These are phyloP conservation scores for Coemansia sp. DNA, from an alignment of 192 early-diverging fungal genomes.

Conservation along the genomic window DNA sequence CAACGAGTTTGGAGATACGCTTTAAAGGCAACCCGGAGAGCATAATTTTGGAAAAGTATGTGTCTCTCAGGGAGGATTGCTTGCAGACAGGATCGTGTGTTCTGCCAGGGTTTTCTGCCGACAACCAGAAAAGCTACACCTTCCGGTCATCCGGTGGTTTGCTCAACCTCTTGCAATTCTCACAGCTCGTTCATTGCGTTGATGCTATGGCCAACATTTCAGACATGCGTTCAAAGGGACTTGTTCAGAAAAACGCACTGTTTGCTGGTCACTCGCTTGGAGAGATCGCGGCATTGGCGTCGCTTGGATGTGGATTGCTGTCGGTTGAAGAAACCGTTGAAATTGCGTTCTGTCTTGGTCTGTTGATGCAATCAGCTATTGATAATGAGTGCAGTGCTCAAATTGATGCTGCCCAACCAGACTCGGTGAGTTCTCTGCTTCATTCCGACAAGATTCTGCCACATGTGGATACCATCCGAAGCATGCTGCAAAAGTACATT, in stretches of 20 bases:
- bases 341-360: conserved; percentile 89
- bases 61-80: not conserved
- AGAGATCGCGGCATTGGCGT: conserved; percentile 82
- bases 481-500: not conserved
- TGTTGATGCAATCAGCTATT: conserved; percentile 95
- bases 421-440: not conserved
- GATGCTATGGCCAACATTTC: conserved; percentile 86
- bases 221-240: conserved; percentile 83
- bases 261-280: conserved; percentile 96
- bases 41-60: not conserved
- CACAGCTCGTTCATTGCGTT: conserved; percentile 79
- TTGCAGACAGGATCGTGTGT: conserved; percentile 32
- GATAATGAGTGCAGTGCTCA: conserved; percentile 74
- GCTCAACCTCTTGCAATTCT: conserved; percentile 89
- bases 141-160: conserved; percentile 72
- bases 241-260: conserved; percentile 73
- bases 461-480: not conserved
- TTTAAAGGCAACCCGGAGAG: conserved; percentile 17
- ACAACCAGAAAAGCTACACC: not conserved
- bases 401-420: conserved; percentile 51
- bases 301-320: conserved; percentile 60
- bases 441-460: not conserved
- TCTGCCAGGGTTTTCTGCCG: not conserved
- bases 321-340: conserved; percentile 79
- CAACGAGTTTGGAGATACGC: conserved; percentile 34